A percentile compares a stretch with the other conserved stretches of the same genome.
phyloP scores from a whole-genome alignment of 768 basidiomycete genomes.

The Cubamyces sp. region DNA sequence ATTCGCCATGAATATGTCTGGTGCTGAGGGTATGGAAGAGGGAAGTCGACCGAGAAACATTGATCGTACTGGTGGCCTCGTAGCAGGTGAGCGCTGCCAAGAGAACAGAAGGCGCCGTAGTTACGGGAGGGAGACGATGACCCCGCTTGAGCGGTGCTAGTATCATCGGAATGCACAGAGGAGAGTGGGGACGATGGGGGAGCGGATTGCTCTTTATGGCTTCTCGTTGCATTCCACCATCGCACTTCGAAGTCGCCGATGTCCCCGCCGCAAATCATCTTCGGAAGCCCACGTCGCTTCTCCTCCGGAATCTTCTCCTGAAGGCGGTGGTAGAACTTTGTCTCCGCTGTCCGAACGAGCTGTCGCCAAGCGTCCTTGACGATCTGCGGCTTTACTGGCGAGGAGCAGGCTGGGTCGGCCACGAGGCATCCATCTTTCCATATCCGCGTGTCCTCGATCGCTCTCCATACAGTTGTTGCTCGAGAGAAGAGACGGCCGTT shows the following conservation, averaged over 20 bases:
- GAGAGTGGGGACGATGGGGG: not conserved
- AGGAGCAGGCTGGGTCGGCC: not conserved
- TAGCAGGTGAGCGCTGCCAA: not conserved
- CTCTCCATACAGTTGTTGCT: slow-evolving; percentile 19
- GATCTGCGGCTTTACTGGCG: not conserved
- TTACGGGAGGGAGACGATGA: not conserved
- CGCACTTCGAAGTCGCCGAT: slow-evolving; percentile 1
- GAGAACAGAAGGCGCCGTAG: not conserved
- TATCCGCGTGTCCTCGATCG: slow-evolving; percentile 16
- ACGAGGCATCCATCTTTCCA: not conserved
- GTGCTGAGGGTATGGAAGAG: slow-evolving; percentile 6
- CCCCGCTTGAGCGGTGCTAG: no score
- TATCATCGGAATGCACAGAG: no score
- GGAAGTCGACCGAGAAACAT: not conserved
- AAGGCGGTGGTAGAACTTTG: slow-evolving; percentile 5
- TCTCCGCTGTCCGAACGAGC: slow-evolving; percentile 8
- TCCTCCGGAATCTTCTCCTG: not conserved
- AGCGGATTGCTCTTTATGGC: not conserved
- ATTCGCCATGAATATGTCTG: slow-evolving; percentile 15
- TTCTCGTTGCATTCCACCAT: slow-evolving; percentile 1
- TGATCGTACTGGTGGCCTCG: no score
- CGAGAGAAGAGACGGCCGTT: slow-evolving; percentile 22
- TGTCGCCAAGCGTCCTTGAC: slow-evolving; percentile 25
- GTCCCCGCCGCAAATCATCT: slow-evolving; percentile 13
- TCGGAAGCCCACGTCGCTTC: not conserved